phyloP scores from a whole-genome alignment of 192 early-diverging fungal genomes.

The Coemansia sp. region DNA sequence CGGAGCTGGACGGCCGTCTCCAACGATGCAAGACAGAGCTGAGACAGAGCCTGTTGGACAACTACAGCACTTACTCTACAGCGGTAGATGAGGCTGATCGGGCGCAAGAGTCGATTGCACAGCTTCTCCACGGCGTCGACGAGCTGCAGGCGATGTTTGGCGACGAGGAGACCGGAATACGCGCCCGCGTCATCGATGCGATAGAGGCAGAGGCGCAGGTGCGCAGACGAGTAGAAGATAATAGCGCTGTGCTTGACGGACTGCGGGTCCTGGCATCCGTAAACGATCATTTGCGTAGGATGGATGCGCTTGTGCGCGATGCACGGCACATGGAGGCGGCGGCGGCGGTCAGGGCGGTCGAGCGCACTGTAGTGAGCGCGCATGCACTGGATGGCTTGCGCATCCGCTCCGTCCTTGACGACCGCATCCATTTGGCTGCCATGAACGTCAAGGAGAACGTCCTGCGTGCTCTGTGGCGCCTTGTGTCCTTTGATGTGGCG shows the following conservation, averaged over 20 bases:
- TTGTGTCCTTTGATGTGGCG: slow-evolving; percentile 8
- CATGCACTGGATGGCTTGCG: slow-evolving; percentile 16
- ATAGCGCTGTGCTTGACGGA: slow-evolving; percentile 13
- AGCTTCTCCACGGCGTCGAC: slow-evolving; percentile 30
- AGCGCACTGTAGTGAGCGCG: not conserved
- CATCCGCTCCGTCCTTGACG: slow-evolving; percentile 6
- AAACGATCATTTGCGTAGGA: not conserved
- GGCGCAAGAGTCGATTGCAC: slow-evolving; percentile 12
- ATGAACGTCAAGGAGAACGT: slow-evolving; percentile 22
- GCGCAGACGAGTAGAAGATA: slow-evolving; percentile 5
- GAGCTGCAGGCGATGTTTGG: slow-evolving; percentile 33
- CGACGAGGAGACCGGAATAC: slow-evolving; percentile 28
- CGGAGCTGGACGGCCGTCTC: not conserved
- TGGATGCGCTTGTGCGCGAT: slow-evolving; percentile 15
- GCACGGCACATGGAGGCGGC: slow-evolving; percentile 14
- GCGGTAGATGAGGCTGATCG: slow-evolving; percentile 5
- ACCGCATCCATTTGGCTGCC: slow-evolving; percentile 14
- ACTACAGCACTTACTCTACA: slow-evolving; percentile 6
- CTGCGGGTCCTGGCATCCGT: slow-evolving; percentile 17
- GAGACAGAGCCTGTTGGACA: slow-evolving; percentile 2
- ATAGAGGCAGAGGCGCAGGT: slow-evolving; percentile 3
- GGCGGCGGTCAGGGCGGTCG: slow-evolving; percentile 5
- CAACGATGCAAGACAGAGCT: slow-evolving; percentile 5
- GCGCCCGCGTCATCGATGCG: slow-evolving; percentile 22
- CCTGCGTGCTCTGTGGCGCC: not conserved